Percentiles rank a stretch among this genome's conserved stretches.
phyloP scores from a whole-genome alignment of 1,139 yeast species.

The Hyphopichia burtonii region DNA sequence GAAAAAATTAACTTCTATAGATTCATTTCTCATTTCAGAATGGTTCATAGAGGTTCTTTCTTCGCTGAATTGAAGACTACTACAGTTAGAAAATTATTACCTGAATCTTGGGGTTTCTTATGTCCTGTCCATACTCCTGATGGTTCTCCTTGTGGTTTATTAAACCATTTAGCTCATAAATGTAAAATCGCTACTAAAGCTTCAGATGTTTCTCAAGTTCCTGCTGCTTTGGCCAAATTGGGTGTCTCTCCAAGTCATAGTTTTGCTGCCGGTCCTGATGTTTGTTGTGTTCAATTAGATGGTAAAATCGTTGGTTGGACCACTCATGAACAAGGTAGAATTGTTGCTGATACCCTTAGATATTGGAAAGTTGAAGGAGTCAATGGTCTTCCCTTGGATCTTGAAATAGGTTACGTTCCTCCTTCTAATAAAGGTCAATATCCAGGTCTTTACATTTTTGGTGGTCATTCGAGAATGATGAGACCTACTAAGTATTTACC shows the following conservation, averaged over 20 bases:
- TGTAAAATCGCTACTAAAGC: constrained; percentile 82
- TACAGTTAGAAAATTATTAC: constrained; percentile 91
- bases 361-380: constrained; percentile 88
- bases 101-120: constrained; percentile 98
- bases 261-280: constrained; percentile 82
- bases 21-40: constrained; percentile 94
- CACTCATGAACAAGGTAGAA: constrained; percentile 80
- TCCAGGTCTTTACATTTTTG: constrained; percentile 90
- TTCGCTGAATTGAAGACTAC: constrained; percentile 98
- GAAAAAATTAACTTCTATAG: constrained; percentile 97
- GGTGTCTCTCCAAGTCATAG: constrained; percentile 83
- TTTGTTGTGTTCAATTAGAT: constrained; percentile 89
- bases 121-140: constrained; percentile 99
- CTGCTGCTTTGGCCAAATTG: constrained; percentile 62
- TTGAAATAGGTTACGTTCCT: constrained; percentile 95
- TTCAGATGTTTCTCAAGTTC: constrained; percentile 71
- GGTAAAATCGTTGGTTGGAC: constrained; percentile 96
- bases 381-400: constrained; percentile 74
- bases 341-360: constrained; percentile 87
- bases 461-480: constrained; percentile 92
- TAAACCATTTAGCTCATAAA: constrained; percentile 94
- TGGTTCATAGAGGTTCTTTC: constrained; percentile 99
- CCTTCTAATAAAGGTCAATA: constrained; percentile 94
- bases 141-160: constrained; percentile 99
- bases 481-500: constrained; percentile 94